A percentile compares a stretch with the other conserved stretches of the same genome.
Evolutionary conservation across 2,329 filamentous ascomycete species (phyloP).

Genomic region (Nigrograna mackinnonii): DNA sequence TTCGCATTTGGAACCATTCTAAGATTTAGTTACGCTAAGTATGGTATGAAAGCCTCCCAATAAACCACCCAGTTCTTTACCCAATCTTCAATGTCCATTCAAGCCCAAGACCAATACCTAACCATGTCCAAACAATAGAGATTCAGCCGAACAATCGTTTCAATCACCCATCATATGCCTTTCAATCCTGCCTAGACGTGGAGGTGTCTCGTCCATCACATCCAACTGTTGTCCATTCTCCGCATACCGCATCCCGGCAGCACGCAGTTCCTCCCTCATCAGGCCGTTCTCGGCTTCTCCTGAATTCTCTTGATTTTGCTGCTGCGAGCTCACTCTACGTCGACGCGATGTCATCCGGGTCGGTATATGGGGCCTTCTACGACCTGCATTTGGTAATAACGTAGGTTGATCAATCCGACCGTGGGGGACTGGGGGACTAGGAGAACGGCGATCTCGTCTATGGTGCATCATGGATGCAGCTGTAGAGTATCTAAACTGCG

Average conservation of each 20-base stretch:
- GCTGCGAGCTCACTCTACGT: slow-evolving; percentile 17
- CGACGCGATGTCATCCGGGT: slow-evolving; percentile 2
- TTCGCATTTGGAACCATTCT: no score
- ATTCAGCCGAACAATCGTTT: no score
- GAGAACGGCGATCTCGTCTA: background rate
- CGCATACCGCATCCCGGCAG: slow-evolving; percentile 22
- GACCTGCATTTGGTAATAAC: slow-evolving; percentile 10
- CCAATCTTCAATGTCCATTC: no score
- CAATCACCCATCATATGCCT: slow-evolving; percentile 17
- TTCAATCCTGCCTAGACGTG: slow-evolving; percentile 37
- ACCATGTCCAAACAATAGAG: no score
- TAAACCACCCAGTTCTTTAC: background rate
- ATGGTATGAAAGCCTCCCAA: background rate
- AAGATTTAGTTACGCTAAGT: no score
- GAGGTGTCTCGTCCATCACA: slow-evolving; percentile 41
- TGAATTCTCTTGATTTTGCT: slow-evolving; percentile 38
- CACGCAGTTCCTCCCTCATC: slow-evolving; percentile 29
- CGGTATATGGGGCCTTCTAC: slow-evolving; percentile 10
- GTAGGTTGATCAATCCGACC: background rate
- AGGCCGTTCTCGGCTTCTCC: slow-evolving; percentile 25
- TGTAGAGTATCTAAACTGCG: background rate
- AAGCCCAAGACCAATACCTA: no score
- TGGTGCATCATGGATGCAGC: background rate
- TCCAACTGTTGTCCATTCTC: slow-evolving; percentile 20
- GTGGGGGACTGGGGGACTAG: background rate